phyloP scores from a whole-genome alignment of 1,139 yeast species.

The Torulaspora globosa region DNA sequence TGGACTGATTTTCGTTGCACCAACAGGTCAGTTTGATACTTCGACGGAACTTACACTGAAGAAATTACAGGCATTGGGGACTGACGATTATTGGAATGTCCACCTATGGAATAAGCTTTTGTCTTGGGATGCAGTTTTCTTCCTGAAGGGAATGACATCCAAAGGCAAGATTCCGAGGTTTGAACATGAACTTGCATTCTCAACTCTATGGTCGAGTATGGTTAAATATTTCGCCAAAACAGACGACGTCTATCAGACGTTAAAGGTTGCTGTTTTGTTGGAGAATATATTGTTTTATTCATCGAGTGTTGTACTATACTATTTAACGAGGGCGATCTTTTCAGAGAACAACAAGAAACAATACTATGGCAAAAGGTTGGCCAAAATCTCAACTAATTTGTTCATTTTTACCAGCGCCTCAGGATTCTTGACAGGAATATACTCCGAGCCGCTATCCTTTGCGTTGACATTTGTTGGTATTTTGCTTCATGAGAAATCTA shows the following conservation, averaged over 20 bases:
- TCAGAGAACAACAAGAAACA: constrained; percentile 21
- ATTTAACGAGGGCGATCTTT: constrained; percentile 43
- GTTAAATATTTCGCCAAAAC: constrained; percentile 34
- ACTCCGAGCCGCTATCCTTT: constrained; percentile 73
- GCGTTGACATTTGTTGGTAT: constrained; percentile 61
- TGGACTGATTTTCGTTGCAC: constrained; percentile 40
- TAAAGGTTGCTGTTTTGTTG: constrained; percentile 44
- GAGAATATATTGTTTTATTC: constrained; percentile 53
- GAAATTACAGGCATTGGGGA: constrained; percentile 7
- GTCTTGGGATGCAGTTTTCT: constrained; percentile 86
- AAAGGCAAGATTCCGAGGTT: constrained; percentile 46
- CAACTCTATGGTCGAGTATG: constrained; percentile 68
- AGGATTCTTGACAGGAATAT: constrained; percentile 67
- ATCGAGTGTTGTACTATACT: constrained; percentile 50
- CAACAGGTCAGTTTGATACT: constrained; percentile 47
- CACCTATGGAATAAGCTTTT: constrained; percentile 48
- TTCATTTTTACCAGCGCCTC: constrained; percentile 75
- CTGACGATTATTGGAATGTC: constrained; percentile 20
- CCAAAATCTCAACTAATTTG: constrained; percentile 41
- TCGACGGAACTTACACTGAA: constrained; percentile 40
- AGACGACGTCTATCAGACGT: constrained; percentile 42
- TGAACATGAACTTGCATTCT: constrained; percentile 91
- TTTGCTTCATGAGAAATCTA: constrained; percentile 44
- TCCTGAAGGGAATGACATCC: constrained; percentile 48
- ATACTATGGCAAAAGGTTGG: constrained; percentile 16